These are phyloP conservation scores for Coprinopsis sp. DNA, from an alignment of 768 basidiomycete species.

Conservation along the genomic window DNA sequence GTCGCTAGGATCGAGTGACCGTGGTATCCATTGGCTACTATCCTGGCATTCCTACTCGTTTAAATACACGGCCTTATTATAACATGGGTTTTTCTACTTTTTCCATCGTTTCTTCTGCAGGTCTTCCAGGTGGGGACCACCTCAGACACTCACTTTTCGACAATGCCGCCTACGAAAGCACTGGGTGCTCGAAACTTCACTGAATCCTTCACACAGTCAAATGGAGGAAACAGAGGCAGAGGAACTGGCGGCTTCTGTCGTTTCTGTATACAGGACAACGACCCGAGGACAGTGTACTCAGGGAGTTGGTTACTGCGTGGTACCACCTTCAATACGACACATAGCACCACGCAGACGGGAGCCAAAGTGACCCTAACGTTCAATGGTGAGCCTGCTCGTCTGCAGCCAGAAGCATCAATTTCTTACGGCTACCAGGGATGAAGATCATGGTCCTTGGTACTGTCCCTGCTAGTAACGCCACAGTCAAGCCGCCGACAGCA, in stretches of 20 bases:
- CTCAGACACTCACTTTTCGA: no score
- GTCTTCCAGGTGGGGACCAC: no score
- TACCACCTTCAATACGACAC: constrained; percentile 26
- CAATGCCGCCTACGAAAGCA: no score
- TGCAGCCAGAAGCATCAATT: neutral
- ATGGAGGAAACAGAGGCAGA: neutral
- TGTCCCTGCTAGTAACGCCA: constrained; percentile 35
- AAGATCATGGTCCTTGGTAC: constrained; percentile 43
- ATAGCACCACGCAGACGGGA: constrained; percentile 29
- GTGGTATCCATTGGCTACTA: constrained; percentile 12
- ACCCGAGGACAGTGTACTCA: constrained; percentile 30
- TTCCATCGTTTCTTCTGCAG: no score
- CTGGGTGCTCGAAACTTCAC: neutral
- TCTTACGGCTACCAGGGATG: constrained; percentile 29
- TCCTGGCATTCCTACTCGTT: neutral
- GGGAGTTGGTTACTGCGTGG: constrained; percentile 32
- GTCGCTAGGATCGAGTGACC: constrained; percentile 4
- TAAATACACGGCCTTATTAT: no score
- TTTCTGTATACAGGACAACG: constrained; percentile 29
- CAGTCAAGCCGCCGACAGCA: constrained; percentile 32
- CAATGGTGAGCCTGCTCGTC: constrained; percentile 28
- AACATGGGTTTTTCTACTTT: no score
- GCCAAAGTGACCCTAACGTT: constrained; percentile 32
- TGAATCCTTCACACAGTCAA: neutral
- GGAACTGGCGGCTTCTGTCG: constrained; percentile 11